Percentiles rank a stretch among this genome's conserved stretches.
phyloP scores from a whole-genome alignment of 2,329 filamentous ascomycete genomes.

The Diaporthe humulicola region DNA sequence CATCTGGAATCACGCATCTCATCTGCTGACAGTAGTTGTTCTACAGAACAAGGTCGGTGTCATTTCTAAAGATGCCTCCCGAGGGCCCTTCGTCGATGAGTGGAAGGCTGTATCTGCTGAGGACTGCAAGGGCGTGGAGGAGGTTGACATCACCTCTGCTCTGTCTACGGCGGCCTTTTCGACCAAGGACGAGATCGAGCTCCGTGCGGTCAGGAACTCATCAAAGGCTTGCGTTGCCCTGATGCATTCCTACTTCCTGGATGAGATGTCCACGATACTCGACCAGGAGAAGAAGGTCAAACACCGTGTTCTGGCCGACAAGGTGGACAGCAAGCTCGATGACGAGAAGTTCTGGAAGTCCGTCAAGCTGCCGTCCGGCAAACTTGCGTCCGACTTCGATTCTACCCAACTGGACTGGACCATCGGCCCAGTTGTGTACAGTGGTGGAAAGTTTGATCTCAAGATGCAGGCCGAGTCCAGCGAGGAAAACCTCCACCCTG shows the following conservation, averaged over 20 bases:
- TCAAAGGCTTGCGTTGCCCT: conserved; percentile 94
- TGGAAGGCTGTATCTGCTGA: conserved; percentile 89
- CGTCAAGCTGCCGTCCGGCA: conserved; percentile 77
- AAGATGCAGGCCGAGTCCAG: conserved; percentile 84
- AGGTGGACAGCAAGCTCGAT: conserved; percentile 91
- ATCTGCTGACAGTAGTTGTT: conserved; percentile 6
- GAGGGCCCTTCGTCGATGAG: conserved; percentile 92
- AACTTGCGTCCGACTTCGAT: conserved; percentile 90
- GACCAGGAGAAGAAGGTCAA: conserved; percentile 98
- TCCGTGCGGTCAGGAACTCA: conserved; percentile 93
- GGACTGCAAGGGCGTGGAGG: conserved; percentile 86
- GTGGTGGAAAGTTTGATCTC: conserved; percentile 94
- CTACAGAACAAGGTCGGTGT: conserved; percentile 88
- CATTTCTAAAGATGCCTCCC: conserved; percentile 85
- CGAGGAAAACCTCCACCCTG: conserved; percentile 86
- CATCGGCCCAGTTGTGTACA: conserved; percentile 90
- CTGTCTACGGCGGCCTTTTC: conserved; percentile 88
- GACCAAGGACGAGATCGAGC: conserved; percentile 93
- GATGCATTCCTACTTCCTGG: conserved; percentile 96
- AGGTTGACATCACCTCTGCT: conserved; percentile 86
- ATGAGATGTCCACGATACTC: conserved; percentile 96
- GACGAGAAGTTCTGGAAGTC: conserved; percentile 94
- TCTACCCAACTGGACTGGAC: conserved; percentile 93
- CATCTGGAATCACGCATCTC: neutral
- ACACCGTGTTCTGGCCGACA: conserved; percentile 86